phyloP scores from a whole-genome alignment of 2,329 filamentous ascomycete genomes.

The Pseudocercospora pini-densiflorae region DNA sequence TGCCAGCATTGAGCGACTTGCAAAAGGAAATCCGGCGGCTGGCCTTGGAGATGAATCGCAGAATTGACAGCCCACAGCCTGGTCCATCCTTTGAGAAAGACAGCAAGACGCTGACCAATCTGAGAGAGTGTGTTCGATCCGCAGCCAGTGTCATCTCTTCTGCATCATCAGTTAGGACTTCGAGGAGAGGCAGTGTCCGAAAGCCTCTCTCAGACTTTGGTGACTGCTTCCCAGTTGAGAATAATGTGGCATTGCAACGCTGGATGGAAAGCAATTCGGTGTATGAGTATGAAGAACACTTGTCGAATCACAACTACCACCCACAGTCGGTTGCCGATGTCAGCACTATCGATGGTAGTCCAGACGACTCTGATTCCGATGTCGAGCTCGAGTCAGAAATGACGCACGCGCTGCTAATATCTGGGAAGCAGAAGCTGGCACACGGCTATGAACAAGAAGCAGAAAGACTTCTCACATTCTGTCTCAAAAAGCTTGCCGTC shows the following conservation, averaged over 20 bases:
- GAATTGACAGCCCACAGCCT: neutral
- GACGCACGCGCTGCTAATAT: neutral
- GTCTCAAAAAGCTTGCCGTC: neutral
- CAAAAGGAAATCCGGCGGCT: conserved; percentile 8
- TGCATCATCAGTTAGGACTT: neutral
- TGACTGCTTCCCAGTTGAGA: conserved; percentile 3
- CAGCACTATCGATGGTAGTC: neutral
- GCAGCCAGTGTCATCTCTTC: conserved; percentile 12
- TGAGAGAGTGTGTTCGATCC: conserved; percentile 7
- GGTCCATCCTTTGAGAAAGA: neutral
- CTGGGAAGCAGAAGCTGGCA: conserved; percentile 9
- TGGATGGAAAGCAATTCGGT: neutral
- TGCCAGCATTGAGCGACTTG: conserved; percentile 1
- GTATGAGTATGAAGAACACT: neutral
- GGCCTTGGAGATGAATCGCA: neutral
- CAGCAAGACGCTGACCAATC: neutral
- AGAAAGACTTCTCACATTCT: conserved; percentile 4
- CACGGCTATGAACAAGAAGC: neutral
- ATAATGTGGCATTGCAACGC: conserved; percentile 1
- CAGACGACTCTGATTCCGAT: conserved; percentile 5
- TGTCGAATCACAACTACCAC: neutral
- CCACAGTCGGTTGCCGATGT: conserved; percentile 4
- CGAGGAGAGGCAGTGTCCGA: neutral
- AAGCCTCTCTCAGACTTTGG: conserved; percentile 6
- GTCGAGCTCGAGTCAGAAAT: conserved; percentile 2